A percentile compares a stretch with the other conserved stretches of the same genome.
Evolutionary conservation across 1,284 basidiomycete species (phyloP).

Genomic region (Ustilago cynodontis): DNA sequence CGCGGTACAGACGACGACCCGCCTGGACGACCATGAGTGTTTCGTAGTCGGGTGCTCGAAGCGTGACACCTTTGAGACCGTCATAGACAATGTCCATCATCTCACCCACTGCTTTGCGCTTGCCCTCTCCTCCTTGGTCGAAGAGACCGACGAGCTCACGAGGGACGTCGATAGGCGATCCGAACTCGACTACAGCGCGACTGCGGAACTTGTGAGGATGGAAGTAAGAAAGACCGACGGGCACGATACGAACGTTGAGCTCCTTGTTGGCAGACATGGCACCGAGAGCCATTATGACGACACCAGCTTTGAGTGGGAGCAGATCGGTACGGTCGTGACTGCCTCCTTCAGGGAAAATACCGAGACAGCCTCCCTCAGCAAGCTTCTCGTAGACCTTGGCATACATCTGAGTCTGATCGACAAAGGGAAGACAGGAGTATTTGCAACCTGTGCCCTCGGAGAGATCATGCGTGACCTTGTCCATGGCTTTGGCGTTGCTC

Average conservation of each 20-base stretch:
- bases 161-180: constrained; percentile 89
- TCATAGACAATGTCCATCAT: constrained; percentile 94
- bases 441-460: constrained; percentile 45
- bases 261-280: constrained; percentile 68
- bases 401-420: constrained; percentile 96
- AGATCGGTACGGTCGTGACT: constrained; percentile 70
- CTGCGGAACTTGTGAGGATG: constrained; percentile 70
- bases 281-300: constrained; percentile 70
- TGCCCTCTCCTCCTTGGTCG: constrained; percentile 87
- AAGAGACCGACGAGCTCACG: constrained; percentile 87
- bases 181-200: constrained; percentile 90
- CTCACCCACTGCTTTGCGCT: constrained; percentile 89
- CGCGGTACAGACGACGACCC: constrained; percentile 90
- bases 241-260: constrained; percentile 68
- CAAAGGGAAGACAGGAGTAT: constrained; percentile 70
- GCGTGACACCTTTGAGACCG: constrained; percentile 95
- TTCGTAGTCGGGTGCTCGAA: constrained; percentile 96
- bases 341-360: constrained; percentile 69
- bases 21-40: constrained; percentile 99
- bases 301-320: constrained; percentile 68
- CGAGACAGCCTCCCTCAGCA: constrained; percentile 83
- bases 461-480: constrained; percentile 32
- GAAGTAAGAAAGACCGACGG: constrained; percentile 70
- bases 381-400: constrained; percentile 90
- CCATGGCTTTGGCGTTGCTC: constrained; percentile 12